phyloP scores from a whole-genome alignment of 768 basidiomycete genomes.

The Naganishia vishniacii region DNA sequence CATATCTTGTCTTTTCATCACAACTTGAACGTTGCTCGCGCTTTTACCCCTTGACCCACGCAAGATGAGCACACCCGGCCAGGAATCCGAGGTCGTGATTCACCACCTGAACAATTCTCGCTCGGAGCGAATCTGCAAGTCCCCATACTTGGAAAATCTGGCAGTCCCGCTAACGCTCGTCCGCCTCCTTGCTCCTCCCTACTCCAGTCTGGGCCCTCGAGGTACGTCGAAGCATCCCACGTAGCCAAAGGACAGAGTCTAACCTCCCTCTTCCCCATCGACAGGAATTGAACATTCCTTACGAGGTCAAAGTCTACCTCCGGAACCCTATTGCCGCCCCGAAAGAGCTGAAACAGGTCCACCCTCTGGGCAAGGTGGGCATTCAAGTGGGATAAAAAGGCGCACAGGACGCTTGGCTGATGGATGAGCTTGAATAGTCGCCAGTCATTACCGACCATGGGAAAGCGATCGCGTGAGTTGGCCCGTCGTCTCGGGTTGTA shows the following conservation, averaged over 20 bases:
- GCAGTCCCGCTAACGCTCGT: not conserved
- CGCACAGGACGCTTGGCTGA: not conserved
- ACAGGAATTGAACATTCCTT: conserved; percentile 39
- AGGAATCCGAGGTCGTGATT: conserved; percentile 34
- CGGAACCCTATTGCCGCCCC: conserved; percentile 35
- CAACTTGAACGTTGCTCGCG: too few relatives aligned
- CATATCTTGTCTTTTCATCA: not conserved
- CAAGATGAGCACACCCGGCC: conserved; percentile 18
- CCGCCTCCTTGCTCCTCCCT: not conserved
- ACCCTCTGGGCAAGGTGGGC: conserved; percentile 37
- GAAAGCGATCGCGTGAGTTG: conserved; percentile 24
- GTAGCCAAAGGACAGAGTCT: too few relatives aligned
- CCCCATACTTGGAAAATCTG: too few relatives aligned
- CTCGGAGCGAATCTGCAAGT: conserved; percentile 44
- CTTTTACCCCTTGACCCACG: not conserved
- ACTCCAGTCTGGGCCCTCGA: conserved; percentile 40
- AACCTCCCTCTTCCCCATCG: not conserved
- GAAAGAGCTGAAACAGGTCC: conserved; percentile 34
- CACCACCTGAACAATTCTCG: conserved; percentile 44
- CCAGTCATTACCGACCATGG: conserved; percentile 25
- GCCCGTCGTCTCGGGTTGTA: not conserved
- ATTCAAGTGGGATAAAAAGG: too few relatives aligned
- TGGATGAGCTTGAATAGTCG: not conserved
- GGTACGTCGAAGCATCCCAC: too few relatives aligned
- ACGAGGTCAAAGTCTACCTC: conserved; percentile 42